A percentile compares a stretch with the other conserved stretches of the same genome.
Evolutionary conservation across 345 rosid species (phyloP).

Genomic region (Citrus maxima): DNA sequence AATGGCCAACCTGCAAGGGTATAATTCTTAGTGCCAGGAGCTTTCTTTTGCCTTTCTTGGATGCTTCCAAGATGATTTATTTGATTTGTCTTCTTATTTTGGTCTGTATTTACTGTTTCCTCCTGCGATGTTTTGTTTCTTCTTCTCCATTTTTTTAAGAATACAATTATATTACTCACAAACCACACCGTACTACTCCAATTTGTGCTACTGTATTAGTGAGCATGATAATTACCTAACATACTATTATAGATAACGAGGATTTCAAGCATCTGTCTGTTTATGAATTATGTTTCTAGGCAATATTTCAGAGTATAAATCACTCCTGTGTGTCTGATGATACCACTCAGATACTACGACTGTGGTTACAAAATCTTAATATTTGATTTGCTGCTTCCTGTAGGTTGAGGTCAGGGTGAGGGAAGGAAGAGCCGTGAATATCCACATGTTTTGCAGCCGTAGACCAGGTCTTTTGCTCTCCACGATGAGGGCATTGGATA

Average conservation of each 20-base stretch:
- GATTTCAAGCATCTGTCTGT: not conserved
- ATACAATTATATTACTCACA: not conserved
- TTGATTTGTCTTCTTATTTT: not conserved
- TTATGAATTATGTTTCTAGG: not conserved
- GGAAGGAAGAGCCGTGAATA: constrained; percentile 84
- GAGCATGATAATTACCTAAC: not conserved
- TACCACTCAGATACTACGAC: not conserved
- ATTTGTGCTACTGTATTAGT: not conserved
- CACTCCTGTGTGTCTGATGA: not conserved
- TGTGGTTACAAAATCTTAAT: not conserved
- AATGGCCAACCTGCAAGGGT: constrained; percentile 82
- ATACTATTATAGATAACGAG: not conserved
- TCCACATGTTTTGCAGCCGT: constrained; percentile 75
- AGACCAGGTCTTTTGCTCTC: constrained; percentile 71
- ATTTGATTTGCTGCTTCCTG: not conserved
- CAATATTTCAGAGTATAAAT: not conserved
- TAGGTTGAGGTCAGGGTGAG: constrained; percentile 71
- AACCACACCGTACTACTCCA: not conserved
- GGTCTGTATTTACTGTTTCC: not conserved
- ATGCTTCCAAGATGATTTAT: not conserved
- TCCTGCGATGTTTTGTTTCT: not conserved
- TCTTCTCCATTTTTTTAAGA: not conserved
- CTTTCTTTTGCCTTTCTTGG: not conserved
- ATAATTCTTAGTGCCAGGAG: constrained; percentile 7
- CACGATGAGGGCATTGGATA: constrained; percentile 68